Evolutionary conservation across 2,329 filamentous ascomycete species (phyloP).

Genomic region (Calonectria ilicicola): DNA sequence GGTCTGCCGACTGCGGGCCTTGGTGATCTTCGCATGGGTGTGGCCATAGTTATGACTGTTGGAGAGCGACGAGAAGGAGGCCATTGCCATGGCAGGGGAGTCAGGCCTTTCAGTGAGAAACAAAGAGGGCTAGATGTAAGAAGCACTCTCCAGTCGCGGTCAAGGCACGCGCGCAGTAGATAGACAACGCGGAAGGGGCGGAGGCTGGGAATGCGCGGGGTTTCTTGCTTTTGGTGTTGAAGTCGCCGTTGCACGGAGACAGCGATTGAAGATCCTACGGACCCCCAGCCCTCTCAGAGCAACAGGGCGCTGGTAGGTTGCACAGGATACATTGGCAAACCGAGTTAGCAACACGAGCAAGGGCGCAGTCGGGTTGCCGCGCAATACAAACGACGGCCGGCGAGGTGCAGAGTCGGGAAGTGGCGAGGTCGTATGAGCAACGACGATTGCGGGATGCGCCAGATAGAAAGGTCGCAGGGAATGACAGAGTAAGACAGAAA

Average conservation of each 20-base stretch:
- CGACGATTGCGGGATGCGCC: slow-evolving; percentile 2
- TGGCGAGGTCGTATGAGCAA: not conserved
- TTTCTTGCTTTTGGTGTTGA: slow-evolving; percentile 29
- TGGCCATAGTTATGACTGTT: slow-evolving; percentile 39
- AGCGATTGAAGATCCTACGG: slow-evolving; percentile 38
- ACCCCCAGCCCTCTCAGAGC: slow-evolving; percentile 45
- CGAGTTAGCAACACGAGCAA: slow-evolving; percentile 17
- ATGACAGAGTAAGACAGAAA: not conserved
- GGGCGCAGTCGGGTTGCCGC: slow-evolving; percentile 21
- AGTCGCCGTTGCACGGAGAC: slow-evolving; percentile 42
- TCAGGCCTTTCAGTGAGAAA: slow-evolving; percentile 3
- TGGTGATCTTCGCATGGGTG: slow-evolving; percentile 51
- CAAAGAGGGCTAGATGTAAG: not conserved
- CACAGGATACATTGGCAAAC: slow-evolving; percentile 34
- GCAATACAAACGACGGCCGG: slow-evolving; percentile 12
- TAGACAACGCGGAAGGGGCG: not conserved
- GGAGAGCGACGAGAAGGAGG: slow-evolving; percentile 38
- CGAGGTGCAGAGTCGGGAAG: slow-evolving; percentile 5
- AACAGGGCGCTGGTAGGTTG: slow-evolving; percentile 40
- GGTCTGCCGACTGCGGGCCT: slow-evolving; percentile 59
- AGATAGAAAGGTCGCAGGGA: not conserved
- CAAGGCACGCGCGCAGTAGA: not conserved
- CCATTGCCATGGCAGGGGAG: slow-evolving; percentile 38
- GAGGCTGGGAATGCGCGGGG: slow-evolving; percentile 21
- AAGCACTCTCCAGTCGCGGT: not conserved